A percentile compares a stretch with the other conserved stretches of the same genome.
Evolutionary conservation across 192 early-diverging fungal species (phyloP).

Genomic region (Gigaspora rosea): DNA sequence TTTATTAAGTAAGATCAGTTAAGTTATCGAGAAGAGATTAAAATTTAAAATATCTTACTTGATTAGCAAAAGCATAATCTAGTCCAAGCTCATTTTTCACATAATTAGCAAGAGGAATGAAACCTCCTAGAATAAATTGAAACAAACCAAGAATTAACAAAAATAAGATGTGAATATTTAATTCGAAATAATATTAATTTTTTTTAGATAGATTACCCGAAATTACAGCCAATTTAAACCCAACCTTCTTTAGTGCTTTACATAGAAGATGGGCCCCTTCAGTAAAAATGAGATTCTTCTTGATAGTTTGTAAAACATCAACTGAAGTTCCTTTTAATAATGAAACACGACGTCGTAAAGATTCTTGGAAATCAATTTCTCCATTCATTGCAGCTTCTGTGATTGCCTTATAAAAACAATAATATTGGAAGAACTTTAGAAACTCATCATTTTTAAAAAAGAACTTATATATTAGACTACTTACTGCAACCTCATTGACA

Average conservation of each 20-base stretch:
- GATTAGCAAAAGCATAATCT: constrained; percentile 98
- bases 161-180: not conserved
- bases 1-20: not conserved
- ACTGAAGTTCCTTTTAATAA: constrained; percentile 86
- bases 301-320: constrained; percentile 77
- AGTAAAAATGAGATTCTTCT: constrained; percentile 77
- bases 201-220: constrained; percentile 54
- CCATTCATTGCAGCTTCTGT: constrained; percentile 98
- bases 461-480: constrained; percentile 32
- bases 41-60: constrained; percentile 39
- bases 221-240: constrained; percentile 95
- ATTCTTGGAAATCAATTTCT: constrained; percentile 97
- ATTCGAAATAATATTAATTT: not conserved
- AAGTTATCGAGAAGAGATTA: not conserved
- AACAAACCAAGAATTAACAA: not conserved
- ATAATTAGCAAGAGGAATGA: constrained; percentile 88
- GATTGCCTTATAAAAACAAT: constrained; percentile 63
- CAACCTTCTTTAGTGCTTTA: constrained; percentile 83
- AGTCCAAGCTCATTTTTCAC: constrained; percentile 89
- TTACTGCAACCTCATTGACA: constrained; percentile 85
- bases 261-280: constrained; percentile 92
- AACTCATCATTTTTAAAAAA: not conserved
- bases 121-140: constrained; percentile 64
- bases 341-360: constrained; percentile 80
- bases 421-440: not conserved